Evolutionary conservation across 192 early-diverging fungal genomes (phyloP).

Genomic region (Mortierella antarctica): DNA sequence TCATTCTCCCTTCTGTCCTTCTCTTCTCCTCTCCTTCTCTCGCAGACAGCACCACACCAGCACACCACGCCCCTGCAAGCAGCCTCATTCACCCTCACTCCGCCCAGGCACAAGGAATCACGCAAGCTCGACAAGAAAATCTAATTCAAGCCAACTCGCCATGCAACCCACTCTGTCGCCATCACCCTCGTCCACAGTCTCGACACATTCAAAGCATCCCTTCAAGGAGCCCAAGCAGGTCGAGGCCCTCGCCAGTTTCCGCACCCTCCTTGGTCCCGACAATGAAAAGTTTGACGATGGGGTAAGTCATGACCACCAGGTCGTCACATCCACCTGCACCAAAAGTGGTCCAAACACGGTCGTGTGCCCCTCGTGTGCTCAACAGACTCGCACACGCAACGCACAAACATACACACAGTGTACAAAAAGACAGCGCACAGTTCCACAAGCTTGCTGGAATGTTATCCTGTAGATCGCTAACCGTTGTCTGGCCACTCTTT

Average conservation of each 20-base stretch:
- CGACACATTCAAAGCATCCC: conserved; percentile 38
- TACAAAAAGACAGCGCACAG: no score
- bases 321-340: background rate
- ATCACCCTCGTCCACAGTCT: conserved; percentile 10
- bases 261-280: conserved; percentile 41
- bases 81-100: background rate
- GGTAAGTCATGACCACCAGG: conserved; percentile 21
- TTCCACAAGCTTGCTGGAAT: no score
- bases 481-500: background rate
- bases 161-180: conserved; percentile 9
- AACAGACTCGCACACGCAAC: no score
- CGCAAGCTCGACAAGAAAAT: background rate
- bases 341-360: no score
- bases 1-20: background rate
- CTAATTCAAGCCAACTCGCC: background rate
- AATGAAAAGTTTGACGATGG: conserved; percentile 51
- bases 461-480: background rate
- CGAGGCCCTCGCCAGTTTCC: conserved; percentile 42
- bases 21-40: background rate
- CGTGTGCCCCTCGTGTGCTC: no score
- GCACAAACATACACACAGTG: no score
- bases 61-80: background rate
- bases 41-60: background rate
- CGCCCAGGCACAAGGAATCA: no score
- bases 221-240: conserved; percentile 47